phyloP scores from a whole-genome alignment of 352 stramenopile species.

The Nannochloropsis limnetica region DNA sequence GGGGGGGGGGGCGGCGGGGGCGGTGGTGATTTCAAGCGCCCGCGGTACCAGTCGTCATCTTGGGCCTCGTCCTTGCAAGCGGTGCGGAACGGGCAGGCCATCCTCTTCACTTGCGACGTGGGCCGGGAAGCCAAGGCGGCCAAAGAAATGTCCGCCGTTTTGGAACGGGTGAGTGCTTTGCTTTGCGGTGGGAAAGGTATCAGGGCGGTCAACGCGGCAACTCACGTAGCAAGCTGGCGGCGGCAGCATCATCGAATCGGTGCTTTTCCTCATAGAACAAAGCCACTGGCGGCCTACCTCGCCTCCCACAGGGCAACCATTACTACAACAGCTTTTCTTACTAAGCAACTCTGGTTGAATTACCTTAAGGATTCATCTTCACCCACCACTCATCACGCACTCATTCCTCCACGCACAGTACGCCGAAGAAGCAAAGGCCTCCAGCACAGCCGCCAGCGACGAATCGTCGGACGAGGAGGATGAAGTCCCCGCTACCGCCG shows the following conservation, averaged over 20 bases:
- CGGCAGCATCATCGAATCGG: background rate
- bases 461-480: background rate
- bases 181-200: background rate
- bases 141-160: background rate
- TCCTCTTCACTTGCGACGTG: conserved; percentile 32
- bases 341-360: too few relatives aligned
- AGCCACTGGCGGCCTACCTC: too few relatives aligned
- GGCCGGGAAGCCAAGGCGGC: conserved; percentile 11
- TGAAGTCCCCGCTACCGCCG: background rate
- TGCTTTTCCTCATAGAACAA: background rate
- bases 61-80: background rate
- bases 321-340: too few relatives aligned
- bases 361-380: background rate
- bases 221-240: background rate
- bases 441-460: background rate
- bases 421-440: background rate
- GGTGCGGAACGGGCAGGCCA: conserved; percentile 13
- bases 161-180: background rate
- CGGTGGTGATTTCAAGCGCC: background rate
- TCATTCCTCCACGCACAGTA: background rate
- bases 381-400: background rate
- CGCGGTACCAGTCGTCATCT: conserved; percentile 4
- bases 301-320: too few relatives aligned
- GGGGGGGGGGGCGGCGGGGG: too few relatives aligned
- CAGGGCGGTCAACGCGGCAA: background rate